phyloP scores from a whole-genome alignment of 2,329 filamentous ascomycete genomes.

The Fusarium brachygibbosum region DNA sequence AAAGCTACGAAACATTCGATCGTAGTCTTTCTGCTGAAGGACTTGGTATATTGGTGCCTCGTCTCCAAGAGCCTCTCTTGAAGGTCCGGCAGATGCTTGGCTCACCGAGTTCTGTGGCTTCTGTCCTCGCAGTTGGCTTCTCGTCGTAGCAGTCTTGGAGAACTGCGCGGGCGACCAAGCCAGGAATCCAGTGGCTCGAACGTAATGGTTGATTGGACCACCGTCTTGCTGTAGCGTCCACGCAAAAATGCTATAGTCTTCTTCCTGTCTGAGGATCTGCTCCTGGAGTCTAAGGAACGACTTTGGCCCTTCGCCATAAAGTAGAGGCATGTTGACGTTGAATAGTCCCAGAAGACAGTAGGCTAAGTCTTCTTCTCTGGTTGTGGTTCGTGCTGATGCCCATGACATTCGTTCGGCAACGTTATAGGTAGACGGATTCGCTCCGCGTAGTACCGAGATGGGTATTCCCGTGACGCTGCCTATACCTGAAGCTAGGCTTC shows the following conservation, averaged over 20 bases:
- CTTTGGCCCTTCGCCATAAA: constrained; percentile 23
- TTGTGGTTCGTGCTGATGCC: constrained; percentile 26
- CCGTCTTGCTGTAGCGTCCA: constrained; percentile 16
- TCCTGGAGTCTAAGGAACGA: constrained; percentile 21
- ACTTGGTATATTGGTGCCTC: neutral
- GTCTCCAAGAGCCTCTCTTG: neutral
- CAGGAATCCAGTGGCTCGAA: constrained; percentile 13
- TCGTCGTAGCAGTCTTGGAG: neutral
- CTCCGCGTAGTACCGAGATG: constrained; percentile 16
- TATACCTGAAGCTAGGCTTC: constrained; percentile 13
- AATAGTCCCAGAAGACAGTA: constrained; percentile 26
- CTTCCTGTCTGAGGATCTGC: constrained; percentile 26
- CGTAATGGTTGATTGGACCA: neutral
- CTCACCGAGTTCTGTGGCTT: neutral
- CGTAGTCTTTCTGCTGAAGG: constrained; percentile 11
- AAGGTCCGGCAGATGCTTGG: neutral
- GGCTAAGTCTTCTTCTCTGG: constrained; percentile 22
- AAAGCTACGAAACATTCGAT: constrained; percentile 12
- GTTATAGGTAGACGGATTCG: neutral
- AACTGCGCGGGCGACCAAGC: constrained; percentile 22
- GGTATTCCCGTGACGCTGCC: constrained; percentile 13
- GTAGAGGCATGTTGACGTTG: constrained; percentile 25
- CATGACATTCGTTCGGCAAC: constrained; percentile 30
- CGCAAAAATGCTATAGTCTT: constrained; percentile 28
- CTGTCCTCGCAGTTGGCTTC: neutral